phyloP scores from a whole-genome alignment of 2,329 filamentous ascomycete species.

The Cercospora berteroae region DNA sequence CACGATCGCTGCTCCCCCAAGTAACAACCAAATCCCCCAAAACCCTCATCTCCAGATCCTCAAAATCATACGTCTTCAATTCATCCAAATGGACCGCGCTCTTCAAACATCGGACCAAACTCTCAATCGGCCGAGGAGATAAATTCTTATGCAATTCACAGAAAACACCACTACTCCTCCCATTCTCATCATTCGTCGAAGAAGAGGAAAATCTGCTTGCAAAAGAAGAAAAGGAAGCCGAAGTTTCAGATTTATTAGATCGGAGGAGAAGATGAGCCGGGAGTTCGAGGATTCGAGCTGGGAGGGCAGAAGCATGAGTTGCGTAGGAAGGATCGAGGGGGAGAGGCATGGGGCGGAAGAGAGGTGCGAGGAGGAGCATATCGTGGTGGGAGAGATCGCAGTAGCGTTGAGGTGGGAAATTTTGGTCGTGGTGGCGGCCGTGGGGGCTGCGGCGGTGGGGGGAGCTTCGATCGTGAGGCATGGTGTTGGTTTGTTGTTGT shows the following conservation, averaged over 20 bases:
- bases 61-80: not conserved
- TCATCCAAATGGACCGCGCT: constrained; percentile 17
- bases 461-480: not conserved
- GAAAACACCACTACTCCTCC: too few species aligned
- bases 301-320: constrained; percentile 16
- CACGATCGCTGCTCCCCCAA: constrained; percentile 16
- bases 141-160: constrained; percentile 29
- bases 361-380: constrained; percentile 21
- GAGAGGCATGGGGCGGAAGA: constrained; percentile 18
- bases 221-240: not conserved
- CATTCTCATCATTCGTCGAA: not conserved
- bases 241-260: not conserved
- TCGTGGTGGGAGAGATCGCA: constrained; percentile 26
- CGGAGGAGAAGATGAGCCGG: constrained; percentile 25
- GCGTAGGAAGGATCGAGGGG: constrained; percentile 1
- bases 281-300: constrained; percentile 22
- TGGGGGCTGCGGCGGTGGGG: not conserved
- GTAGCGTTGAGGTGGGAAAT: constrained; percentile 22
- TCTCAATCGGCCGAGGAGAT: constrained; percentile 23
- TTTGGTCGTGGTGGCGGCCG: constrained; percentile 13
- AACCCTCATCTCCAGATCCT: constrained; percentile 12
- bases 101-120: constrained; percentile 18
- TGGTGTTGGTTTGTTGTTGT: not conserved
- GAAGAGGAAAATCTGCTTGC: not conserved
- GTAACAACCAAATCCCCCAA: constrained; percentile 20